Evolutionary conservation across 768 basidiomycete species (phyloP).

Genomic region (Lentinula boryana): DNA sequence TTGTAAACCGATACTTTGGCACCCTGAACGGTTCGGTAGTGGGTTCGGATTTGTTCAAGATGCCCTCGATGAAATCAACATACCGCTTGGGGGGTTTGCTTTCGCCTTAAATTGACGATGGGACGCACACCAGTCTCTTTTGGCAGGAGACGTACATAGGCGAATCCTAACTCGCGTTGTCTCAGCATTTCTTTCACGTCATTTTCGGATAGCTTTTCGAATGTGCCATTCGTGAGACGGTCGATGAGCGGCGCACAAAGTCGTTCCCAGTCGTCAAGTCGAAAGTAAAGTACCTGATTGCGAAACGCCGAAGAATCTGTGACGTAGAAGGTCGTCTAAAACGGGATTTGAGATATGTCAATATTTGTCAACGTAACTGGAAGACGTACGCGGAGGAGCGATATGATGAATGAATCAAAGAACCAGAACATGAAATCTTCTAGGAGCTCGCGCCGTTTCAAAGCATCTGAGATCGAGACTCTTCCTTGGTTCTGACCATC

Average conservation of each 20-base stretch:
- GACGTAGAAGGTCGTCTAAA: constrained; percentile 86
- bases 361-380: background rate
- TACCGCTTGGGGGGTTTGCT: constrained; percentile 28
- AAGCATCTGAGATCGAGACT: constrained; percentile 57
- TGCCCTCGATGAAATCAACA: background rate
- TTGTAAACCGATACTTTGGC: constrained; percentile 18
- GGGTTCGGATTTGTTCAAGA: background rate
- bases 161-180: constrained; percentile 74
- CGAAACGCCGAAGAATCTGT: constrained; percentile 87
- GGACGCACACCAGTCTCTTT: constrained; percentile 95
- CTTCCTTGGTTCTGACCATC: constrained; percentile 33
- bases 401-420: constrained; percentile 78
- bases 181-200: constrained; percentile 62
- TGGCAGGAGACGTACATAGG: constrained; percentile 83
- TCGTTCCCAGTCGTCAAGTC: constrained; percentile 89
- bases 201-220: constrained; percentile 56
- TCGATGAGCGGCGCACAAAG: constrained; percentile 79
- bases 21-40: constrained; percentile 12
- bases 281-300: constrained; percentile 83
- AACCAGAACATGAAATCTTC: constrained; percentile 95
- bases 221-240: constrained; percentile 64
- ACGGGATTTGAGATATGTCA: background rate
- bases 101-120: constrained; percentile 81
- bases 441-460: constrained; percentile 74
- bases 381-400: constrained; percentile 64